Evolutionary conservation across 2,329 filamentous ascomycete genomes (phyloP), one percentile per base, ranked within the genome.

Genomic region (Furcasterigmium furcatum): DNA sequence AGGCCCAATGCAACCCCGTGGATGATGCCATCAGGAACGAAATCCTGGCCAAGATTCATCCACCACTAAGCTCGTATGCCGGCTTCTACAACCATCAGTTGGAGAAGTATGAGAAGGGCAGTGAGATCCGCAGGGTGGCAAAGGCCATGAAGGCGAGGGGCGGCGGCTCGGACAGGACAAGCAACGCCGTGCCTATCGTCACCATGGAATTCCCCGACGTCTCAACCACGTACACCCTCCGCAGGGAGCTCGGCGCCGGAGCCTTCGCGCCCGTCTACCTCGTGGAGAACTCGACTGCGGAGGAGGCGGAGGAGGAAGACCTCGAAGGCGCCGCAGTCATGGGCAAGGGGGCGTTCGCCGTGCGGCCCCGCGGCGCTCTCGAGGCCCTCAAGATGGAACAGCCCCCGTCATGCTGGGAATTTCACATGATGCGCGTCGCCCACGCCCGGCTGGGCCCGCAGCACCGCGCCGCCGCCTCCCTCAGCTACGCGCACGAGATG

Each of bases 191-290:
- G 79, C 36, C 77, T 82, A 0, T 47, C 4, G 82, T 88, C 0
- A 72, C 79, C 4, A 74, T 97, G 19, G 72, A 80, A 35, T 88
- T 96, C 49, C 74, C 80, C 0, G 81, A 81, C 32, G 75, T 80
- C 3, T 69, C 77, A 19, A 74, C 83, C 32, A 79, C 77, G 35
- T 99, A 96, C 64, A 85, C 81, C 2, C 68, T 97, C 46, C 89
- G 87, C 59, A 82, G 85, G 41, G 91, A 97, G 62, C 81, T 99
- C 12, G 94, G 94, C 1, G 88, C 91, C 22, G 94, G 94, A 9
- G 94, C 94, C 1, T 99, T 95, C 66, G 94, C 92, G 1, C 92
- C 94, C 0, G 94, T 99, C 3, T 99, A 96, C 61, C 80, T 99
- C 1, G 85, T 91, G 8, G 89, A 96, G 59, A 86, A 85, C 55